Evolutionary conservation across 495 filamentous ascomycete genomes (phyloP).

Genomic region (Acidomyces sp.): DNA sequence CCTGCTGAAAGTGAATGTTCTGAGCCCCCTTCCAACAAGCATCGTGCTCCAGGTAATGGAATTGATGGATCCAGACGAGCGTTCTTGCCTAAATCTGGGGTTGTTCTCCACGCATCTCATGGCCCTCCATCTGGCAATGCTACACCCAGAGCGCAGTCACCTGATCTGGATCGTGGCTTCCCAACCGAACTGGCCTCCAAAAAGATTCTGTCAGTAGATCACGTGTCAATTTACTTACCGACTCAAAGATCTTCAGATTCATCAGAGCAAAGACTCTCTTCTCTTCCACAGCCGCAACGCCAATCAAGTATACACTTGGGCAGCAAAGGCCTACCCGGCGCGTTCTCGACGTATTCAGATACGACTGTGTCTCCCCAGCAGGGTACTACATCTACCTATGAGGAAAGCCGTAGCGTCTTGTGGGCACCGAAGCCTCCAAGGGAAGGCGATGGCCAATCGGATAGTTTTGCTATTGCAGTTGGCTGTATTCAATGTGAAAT

Average conservation of each 20-base stretch:
- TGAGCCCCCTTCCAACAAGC: no score
- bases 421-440: neutral
- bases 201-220: constrained; percentile 8
- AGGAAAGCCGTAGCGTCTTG: neutral
- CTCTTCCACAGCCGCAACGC: no score
- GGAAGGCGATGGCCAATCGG: neutral
- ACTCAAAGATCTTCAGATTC: no score
- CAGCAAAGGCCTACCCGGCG: constrained; percentile 28
- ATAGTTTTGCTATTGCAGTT: constrained; percentile 1
- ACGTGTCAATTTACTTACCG: constrained; percentile 10
- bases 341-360: constrained; percentile 29
- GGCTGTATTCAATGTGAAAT: neutral
- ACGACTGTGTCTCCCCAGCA: constrained; percentile 3
- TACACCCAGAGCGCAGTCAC: constrained; percentile 8
- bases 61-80: no score
- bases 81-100: no score
- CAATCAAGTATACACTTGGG: no score
- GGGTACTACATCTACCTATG: neutral
- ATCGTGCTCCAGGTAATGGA: no score
- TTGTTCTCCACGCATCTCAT: no score
- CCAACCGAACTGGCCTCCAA: neutral
- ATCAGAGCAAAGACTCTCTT: no score
- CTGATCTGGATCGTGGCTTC: no score
- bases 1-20: constrained; percentile 4
- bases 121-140: constrained; percentile 11